Percentiles rank a stretch among this genome's conserved stretches.
Evolutionary conservation across 495 filamentous ascomycete species (phyloP).

Genomic region (Trypethelium eluteriae): DNA sequence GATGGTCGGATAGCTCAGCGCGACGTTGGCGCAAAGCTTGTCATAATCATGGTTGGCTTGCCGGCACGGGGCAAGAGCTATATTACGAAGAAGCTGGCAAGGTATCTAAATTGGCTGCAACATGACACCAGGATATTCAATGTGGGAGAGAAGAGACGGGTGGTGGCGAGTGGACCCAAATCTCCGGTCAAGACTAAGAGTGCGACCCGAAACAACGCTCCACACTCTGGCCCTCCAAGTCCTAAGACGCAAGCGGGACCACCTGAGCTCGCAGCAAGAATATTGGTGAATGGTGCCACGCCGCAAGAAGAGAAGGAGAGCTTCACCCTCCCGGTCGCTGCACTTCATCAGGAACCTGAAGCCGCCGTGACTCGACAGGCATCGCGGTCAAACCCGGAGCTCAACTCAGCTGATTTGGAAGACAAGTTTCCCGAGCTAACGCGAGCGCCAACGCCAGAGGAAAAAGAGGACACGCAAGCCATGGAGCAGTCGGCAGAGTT

Average conservation of each 20-base stretch:
- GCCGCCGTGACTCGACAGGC: not conserved
- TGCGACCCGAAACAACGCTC: not conserved
- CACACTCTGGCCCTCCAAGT: not conserved
- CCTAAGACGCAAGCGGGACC: not conserved
- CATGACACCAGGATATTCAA: slow-evolving; percentile 95
- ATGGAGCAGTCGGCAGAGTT: slow-evolving; percentile 88
- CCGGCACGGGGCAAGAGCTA: slow-evolving; percentile 95
- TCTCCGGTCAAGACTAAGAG: slow-evolving; percentile 24
- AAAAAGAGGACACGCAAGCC: slow-evolving; percentile 34
- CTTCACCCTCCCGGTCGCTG: not conserved
- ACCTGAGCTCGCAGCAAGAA: slow-evolving; percentile 30
- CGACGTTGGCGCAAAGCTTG: slow-evolving; percentile 89
- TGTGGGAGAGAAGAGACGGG: slow-evolving; percentile 80
- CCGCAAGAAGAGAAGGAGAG: slow-evolving; percentile 20
- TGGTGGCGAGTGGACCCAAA: slow-evolving; percentile 57
- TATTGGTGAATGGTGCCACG: slow-evolving; percentile 34
- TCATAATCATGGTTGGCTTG: slow-evolving; percentile 96
- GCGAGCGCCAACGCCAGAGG: slow-evolving; percentile 17
- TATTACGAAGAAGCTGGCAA: slow-evolving; percentile 92
- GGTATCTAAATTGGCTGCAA: slow-evolving; percentile 95
- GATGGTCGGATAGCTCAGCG: slow-evolving; percentile 86
- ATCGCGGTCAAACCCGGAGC: slow-evolving; percentile 6
- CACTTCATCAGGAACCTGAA: not conserved
- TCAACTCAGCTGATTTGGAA: slow-evolving; percentile 14
- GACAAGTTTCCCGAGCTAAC: slow-evolving; percentile 23